phyloP scores from a whole-genome alignment of 2,329 filamentous ascomycete species.

The Diaporthe batatas region DNA sequence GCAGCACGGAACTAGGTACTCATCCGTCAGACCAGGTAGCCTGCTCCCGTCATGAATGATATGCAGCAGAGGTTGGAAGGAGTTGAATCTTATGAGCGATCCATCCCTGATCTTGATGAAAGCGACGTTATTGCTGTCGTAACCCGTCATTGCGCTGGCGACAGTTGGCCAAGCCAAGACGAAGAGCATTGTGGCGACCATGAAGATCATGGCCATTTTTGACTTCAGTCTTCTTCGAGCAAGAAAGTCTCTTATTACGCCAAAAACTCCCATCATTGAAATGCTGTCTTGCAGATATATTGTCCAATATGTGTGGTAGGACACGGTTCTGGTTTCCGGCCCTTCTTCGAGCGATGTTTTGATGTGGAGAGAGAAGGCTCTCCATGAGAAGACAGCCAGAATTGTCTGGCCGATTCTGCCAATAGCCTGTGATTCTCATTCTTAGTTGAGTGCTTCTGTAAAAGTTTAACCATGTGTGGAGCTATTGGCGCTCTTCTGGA shows the following conservation, averaged over 20 bases:
- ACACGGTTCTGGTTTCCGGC: background rate
- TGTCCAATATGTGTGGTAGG: constrained; percentile 13
- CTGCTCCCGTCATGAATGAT: constrained; percentile 12
- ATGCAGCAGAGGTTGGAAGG: background rate
- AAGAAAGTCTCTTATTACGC: background rate
- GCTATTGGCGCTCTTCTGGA: too few relatives aligned
- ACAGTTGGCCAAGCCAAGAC: constrained; percentile 1
- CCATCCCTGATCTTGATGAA: constrained; percentile 23
- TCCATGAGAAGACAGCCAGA: constrained; percentile 9
- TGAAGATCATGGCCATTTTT: background rate
- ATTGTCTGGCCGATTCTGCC: constrained; percentile 9
- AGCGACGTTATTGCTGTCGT: constrained; percentile 13
- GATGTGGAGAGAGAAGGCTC: constrained; percentile 13
- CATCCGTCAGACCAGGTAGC: background rate
- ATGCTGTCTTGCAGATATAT: constrained; percentile 11
- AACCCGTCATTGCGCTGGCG: constrained; percentile 13
- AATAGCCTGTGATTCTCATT: background rate
- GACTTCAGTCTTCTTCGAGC: constrained; percentile 2
- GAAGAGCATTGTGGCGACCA: constrained; percentile 8
- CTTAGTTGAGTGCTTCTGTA: background rate
- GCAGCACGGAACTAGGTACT: constrained; percentile 3
- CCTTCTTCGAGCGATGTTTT: constrained; percentile 7
- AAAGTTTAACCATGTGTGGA: too few relatives aligned
- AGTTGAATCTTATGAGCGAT: background rate
- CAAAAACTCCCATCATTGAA: background rate